Evolutionary conservation across 495 filamentous ascomycete species (phyloP), one percentile per base, ranked within the genome.

Genomic region (Viridothelium virens): DNA sequence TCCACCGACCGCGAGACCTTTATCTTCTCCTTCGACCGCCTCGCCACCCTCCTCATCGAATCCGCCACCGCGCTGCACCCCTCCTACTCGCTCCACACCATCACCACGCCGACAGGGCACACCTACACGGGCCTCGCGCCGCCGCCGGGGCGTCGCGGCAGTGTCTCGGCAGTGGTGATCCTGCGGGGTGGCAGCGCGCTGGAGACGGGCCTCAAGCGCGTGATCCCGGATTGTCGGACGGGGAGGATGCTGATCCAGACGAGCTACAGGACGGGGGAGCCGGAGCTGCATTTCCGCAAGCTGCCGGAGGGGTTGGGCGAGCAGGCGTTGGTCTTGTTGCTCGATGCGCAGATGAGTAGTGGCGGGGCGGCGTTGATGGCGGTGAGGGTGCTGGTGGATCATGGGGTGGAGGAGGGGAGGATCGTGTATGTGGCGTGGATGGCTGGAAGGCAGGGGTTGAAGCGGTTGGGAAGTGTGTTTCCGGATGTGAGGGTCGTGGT

Each of bases 311-410:
- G 88, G 65, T 87, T 96, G 66, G 78, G 81, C 63, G 73, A 80
- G 68, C 88, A 96, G 74, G 85, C 87, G 66, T 85, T 86, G 62
- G 91, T 98, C 14, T 81, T 98, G 62, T 79, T 98, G 44, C 79
- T 97, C 18, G 95, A 97, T 75, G 85, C 92, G 25, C 94, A 98
- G 73, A 96, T 98, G 88, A 88, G 89, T 16, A 91, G 87, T 67
- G 94, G 94, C 18, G 93, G 91, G 39, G 91, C 94, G 47, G 95
- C 92, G 5, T 79, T 98, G 61, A 98, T 98, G 94, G 92, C 94
- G 3, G 93, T 97, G 38, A 87, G 91, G 68, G 91, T 98, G 44
- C 77, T 98, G 66, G 85, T 95, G 53, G 94, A 98, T 76, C 91
- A 97, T 73, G 94, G 94, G 2, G 92, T 97, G n/a, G 77, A 83